Conservation (phyloP, 202 grass and related monocot genomes). For the Bolboschoenoplectus hybrid region DNA sequence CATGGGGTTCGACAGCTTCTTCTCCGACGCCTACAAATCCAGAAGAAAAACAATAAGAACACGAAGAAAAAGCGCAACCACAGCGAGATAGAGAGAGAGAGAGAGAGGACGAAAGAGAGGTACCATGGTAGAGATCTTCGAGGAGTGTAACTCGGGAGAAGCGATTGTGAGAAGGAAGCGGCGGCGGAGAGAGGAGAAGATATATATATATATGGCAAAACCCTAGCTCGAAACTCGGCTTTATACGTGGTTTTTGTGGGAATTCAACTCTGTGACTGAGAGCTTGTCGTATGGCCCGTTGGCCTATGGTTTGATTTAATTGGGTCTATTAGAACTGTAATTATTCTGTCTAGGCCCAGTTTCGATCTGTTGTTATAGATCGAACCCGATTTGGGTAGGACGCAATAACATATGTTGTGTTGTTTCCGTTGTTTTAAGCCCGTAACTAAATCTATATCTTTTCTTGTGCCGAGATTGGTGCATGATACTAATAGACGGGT, state of each 20-base stretch:
- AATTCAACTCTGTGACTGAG: neutral
- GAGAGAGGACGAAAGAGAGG: neutral
- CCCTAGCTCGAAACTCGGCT: constrained; percentile 14
- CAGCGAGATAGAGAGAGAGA: neutral
- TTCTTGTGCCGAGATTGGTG: too few relatives aligned
- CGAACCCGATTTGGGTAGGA: neutral
- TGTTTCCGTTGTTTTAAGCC: neutral
- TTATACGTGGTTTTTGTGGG: constrained; percentile 1
- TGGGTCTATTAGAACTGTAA: neutral
- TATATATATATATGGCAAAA: constrained; percentile 17
- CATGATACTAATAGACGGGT: too few relatives aligned
- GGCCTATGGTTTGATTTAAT: neutral
- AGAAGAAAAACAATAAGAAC: neutral
- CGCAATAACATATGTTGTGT: neutral
- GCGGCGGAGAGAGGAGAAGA: neutral
- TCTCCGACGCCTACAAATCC: constrained; percentile 59
- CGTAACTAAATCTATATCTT: neutral
- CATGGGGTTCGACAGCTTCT: constrained; percentile 72
- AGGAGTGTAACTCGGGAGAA: neutral
- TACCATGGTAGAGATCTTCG: constrained; percentile 44
- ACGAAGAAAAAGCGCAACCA: neutral
- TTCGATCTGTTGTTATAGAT: too few relatives aligned
- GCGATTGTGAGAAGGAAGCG: neutral
- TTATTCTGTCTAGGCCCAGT: neutral
- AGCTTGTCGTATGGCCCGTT: neutral